Evolutionary conservation across 768 basidiomycete species (phyloP), one percentile per base, ranked within the genome.

Genomic region (Lepiota brunneoincarnata): DNA sequence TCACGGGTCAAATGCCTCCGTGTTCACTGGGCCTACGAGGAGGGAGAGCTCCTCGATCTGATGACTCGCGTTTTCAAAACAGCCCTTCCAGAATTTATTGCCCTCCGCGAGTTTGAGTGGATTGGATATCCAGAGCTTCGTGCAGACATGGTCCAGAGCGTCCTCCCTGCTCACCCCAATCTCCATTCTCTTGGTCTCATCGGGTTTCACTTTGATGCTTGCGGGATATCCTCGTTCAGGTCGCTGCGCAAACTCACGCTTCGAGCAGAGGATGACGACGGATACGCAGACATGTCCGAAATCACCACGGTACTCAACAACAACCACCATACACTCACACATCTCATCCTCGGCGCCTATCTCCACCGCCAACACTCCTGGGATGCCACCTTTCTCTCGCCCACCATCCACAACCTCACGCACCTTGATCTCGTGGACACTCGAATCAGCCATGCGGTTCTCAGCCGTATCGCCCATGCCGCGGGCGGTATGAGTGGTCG

Each of bases 181-280:
- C 69, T 87, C 17, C 76, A 75, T 14, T 72, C 77, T 6, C 72
- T 87, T 4, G 85, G 84, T 14, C 76, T 86, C 23, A 82, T 88
- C 76, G 86, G 86, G 1, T 88, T 83, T 82, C 86, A 88, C 66
- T 88, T 88, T 59, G 86, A 86, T 58, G 84, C 84, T 11, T 80
- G 81, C 10, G 84, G 84, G 35, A 83, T 87, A 35, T 82, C 81
- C n/a, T 74, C 76, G 1, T 86, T 87, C 69, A 70, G 67, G 7
- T 74, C 78, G 46, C 72, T 88, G 14, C 77, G 75, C 51, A 83
- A 83, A 62, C 86, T 88, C 69, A 84, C 83, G 20, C 72, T 88
- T 12, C 77, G 85, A 12, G 84, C 84, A 1, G 84, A 86, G 60
- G 85, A 87, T 64, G 83, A 86, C 67, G 83, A 86, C 56, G 85